Percentiles rank a stretch among this genome's conserved stretches.
Conservation (phyloP, 129 eudicot species). For the Flaveria robusta region DNA sequence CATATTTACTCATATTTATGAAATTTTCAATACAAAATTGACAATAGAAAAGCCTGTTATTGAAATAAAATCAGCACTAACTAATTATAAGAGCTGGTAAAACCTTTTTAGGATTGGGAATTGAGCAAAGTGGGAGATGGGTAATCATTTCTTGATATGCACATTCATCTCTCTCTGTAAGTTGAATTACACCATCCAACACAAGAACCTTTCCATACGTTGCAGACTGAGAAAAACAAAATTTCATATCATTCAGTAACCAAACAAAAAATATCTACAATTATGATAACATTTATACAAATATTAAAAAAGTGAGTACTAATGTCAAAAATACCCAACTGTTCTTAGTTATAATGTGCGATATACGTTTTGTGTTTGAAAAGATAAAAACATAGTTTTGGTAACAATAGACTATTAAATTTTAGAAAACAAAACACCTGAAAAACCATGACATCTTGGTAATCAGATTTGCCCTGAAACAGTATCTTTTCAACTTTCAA, state of each 20-base stretch:
- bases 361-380: not conserved
- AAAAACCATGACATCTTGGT: constrained; percentile 94
- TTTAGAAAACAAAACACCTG: constrained; percentile 50
- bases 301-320: not conserved
- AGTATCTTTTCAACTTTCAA: constrained; percentile 87
- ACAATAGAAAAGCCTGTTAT: not conserved
- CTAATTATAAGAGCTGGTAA: not conserved
- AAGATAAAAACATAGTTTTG: not conserved
- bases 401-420: not conserved
- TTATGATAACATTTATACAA: not conserved
- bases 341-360: not conserved
- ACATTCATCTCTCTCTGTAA: constrained; percentile 97
- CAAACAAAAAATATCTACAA: not conserved
- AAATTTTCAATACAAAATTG: constrained; percentile 1
- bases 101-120: constrained; percentile 93
- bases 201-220: constrained; percentile 98
- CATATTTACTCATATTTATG: not conserved
- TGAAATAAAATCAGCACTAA: not conserved
- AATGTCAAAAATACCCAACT: not conserved
- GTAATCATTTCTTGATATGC: constrained; percentile 98
- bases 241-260: not conserved
- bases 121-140: constrained; percentile 94
- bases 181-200: constrained; percentile 97
- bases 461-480: constrained; percentile 84
- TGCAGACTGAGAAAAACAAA: constrained; percentile 62